These are phyloP conservation scores for Pseudonitzschia pungens DNA, from an alignment of 108 stramenopile species.

Conservation along the genomic window DNA sequence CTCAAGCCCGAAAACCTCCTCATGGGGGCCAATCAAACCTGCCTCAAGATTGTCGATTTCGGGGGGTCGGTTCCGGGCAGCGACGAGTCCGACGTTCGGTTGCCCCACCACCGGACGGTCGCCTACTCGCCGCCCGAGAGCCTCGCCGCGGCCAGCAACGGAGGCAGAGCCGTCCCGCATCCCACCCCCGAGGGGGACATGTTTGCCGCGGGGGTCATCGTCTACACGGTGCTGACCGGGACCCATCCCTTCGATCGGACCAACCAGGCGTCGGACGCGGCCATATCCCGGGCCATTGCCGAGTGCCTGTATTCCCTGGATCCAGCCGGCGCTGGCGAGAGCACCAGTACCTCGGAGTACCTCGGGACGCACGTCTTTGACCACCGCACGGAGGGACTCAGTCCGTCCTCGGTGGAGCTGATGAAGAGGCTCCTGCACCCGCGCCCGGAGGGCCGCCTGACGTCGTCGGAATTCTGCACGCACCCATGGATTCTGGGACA, in stretches of 20 bases:
- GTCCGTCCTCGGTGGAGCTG: conserved; percentile 24
- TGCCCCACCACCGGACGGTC: conserved; percentile 28
- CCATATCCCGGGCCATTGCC: conserved; percentile 5
- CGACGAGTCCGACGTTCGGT: conserved; percentile 47
- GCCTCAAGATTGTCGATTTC: conserved; percentile 35
- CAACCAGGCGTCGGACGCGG: conserved; percentile 3
- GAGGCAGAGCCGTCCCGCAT: neutral
- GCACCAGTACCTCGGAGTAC: neutral
- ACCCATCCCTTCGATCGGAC: conserved; percentile 24
- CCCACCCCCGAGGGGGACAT: conserved; percentile 58
- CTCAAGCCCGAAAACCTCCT: conserved; percentile 24
- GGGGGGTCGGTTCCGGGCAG: conserved; percentile 22
- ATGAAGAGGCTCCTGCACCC: conserved; percentile 33
- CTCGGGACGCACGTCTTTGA: conserved; percentile 30
- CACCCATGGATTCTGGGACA: conserved; percentile 39
- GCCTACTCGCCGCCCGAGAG: conserved; percentile 38
- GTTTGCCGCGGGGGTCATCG: conserved; percentile 91
- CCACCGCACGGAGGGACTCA: conserved; percentile 27
- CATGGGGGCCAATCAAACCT: neutral
- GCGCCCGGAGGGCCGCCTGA: conserved; percentile 23
- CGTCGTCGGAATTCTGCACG: conserved; percentile 21
- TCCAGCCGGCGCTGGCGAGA: neutral
- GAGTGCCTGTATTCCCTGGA: neutral
- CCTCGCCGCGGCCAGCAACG: neutral
- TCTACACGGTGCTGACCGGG: conserved; percentile 85